Evolutionary conservation across 2,329 filamentous ascomycete species (phyloP), one percentile per base, ranked within the genome.

Genomic region (Colletotrichum melonis): DNA sequence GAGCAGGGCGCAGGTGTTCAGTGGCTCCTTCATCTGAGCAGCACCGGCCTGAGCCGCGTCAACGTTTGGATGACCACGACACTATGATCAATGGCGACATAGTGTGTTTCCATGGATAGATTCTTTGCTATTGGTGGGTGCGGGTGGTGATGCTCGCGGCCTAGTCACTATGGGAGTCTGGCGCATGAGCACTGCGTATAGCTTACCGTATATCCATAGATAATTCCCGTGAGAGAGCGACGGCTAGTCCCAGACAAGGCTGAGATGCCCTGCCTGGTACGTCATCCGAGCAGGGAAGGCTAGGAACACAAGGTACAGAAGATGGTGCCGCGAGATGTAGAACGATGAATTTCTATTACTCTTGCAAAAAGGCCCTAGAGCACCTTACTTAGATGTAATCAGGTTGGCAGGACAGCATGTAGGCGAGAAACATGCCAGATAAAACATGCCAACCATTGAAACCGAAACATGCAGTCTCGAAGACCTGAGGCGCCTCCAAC

Each of bases 181-280:
- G 55, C 22, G 42, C 46, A 49, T 49, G 8, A 65, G 56, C 52
- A 52, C 30, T 65, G 66, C 66, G 70, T 60, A 60, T 55, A 65
- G 55, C 42, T 35, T 59, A 56, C 66, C 32, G 11, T 32, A 32
- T 32, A 24, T n/a, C 55, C 55, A 22, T 65, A 55, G 35, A 16
- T 6, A 42, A 6, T 24, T 24, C 22, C 58, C 32, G 55, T 46
- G 32, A 52, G 49, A 42, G 38, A 42, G 35, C 14, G 14, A 19
- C 42, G 42, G 42, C 42, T 57, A 32, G 57, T 28, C 42, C 59
- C 26, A 19, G 56, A n/a, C 69, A 49, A 57, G 57, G 63, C 35
- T 52, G 57, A 57, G 16, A 62, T 38, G 66, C 66, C 65, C 69
- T 69, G 69, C 56, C 59, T 52, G n/a, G 26, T 72, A 69, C 59